Conservation (phyloP, 768 basidiomycete species). For the Leccinum variicolor region DNA sequence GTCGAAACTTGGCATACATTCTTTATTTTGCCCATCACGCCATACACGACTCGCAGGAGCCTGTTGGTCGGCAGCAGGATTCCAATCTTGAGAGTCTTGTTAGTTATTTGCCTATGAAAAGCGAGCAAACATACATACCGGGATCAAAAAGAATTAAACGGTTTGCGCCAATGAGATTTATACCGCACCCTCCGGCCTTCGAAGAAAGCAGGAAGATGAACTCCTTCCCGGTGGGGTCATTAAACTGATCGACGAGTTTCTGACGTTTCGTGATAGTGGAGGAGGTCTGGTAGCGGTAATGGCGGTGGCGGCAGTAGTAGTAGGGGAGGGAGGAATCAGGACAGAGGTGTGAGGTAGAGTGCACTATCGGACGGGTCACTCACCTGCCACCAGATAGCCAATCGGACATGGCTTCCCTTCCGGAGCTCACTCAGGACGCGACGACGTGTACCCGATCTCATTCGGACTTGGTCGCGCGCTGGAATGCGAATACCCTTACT, state of each 20-base stretch:
- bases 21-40: too few relatives aligned
- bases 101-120: neutral
- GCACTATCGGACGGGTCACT: neutral
- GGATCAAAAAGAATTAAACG: constrained; percentile 93
- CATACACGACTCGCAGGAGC: too few relatives aligned
- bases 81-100: constrained; percentile 73
- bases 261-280: too few relatives aligned
- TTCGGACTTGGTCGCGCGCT: neutral
- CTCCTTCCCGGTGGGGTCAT: too few relatives aligned
- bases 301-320: constrained; percentile 30
- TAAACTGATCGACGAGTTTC: too few relatives aligned
- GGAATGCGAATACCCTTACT: neutral
- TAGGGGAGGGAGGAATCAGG: constrained; percentile 40
- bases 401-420: neutral
- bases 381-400: too few relatives aligned
- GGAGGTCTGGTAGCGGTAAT: neutral
- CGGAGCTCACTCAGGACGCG: neutral
- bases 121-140: constrained; percentile 42
- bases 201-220: constrained; percentile 93
- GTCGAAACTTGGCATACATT: too few relatives aligned
- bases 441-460: neutral
- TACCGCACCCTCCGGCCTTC: constrained; percentile 94
- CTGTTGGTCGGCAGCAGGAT: constrained; percentile 97
- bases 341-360: constrained; percentile 44
- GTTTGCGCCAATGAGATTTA: constrained; percentile 96